Percentiles rank a stretch among this genome's conserved stretches.
phyloP scores from a whole-genome alignment of 1,139 yeast genomes.

The Sugiyamaella novakii region DNA sequence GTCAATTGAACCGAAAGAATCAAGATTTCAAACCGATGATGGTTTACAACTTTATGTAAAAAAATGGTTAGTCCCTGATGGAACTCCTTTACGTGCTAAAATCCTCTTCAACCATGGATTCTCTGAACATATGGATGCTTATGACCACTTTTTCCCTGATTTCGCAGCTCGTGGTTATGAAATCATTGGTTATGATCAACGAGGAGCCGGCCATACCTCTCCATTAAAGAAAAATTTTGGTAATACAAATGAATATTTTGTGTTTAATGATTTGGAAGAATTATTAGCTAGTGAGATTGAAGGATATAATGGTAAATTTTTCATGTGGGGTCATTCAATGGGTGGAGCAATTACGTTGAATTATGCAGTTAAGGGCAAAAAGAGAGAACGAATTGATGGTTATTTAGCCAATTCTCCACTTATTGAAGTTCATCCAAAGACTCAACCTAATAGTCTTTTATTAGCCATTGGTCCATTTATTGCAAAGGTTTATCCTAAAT shows the following conservation, averaged over 20 bases:
- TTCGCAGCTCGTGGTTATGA: constrained; percentile 68
- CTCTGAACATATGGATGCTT: constrained; percentile 59
- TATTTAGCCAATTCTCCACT: constrained; percentile 70
- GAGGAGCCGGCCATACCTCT: constrained; percentile 84
- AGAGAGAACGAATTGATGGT: constrained; percentile 56
- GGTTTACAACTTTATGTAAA: constrained; percentile 30
- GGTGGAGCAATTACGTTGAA: constrained; percentile 85
- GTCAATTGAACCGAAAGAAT: no score
- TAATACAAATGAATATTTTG: constrained; percentile 61
- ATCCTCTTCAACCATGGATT: constrained; percentile 70
- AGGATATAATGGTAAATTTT: constrained; percentile 48
- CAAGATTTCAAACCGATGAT: constrained; percentile 23
- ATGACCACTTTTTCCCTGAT: constrained; percentile 60
- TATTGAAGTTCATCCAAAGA: constrained; percentile 55
- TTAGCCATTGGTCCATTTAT: constrained; percentile 51
- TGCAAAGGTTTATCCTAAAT: constrained; percentile 55
- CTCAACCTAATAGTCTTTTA: constrained; percentile 57
- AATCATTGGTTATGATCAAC: constrained; percentile 76
- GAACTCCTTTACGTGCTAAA: constrained; percentile 52
- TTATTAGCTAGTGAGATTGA: constrained; percentile 48
- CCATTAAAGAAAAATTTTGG: constrained; percentile 56
- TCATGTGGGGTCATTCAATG: constrained; percentile 88
- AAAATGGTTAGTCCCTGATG: constrained; percentile 33
- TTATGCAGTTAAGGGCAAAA: constrained; percentile 69
- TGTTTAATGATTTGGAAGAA: constrained; percentile 69